Percentiles rank a stretch among this genome's conserved stretches.
phyloP scores from a whole-genome alignment of 2,329 filamentous ascomycete species.

The Sarocladium brachiariae region DNA sequence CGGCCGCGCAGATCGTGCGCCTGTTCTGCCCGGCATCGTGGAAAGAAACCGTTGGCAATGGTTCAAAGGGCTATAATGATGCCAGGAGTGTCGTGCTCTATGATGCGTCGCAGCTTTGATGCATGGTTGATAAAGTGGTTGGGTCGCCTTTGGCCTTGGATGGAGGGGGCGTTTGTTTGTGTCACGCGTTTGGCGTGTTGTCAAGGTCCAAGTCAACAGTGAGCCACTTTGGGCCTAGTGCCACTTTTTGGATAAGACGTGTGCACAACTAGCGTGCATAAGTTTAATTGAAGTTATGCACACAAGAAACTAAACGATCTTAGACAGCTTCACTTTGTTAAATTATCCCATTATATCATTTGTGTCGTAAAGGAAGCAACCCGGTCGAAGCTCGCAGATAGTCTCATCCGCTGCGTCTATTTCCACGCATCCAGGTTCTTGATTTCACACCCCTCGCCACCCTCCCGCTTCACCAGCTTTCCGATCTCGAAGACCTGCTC shows the following conservation, averaged over 20 bases:
- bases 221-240: constrained; percentile 3
- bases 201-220: constrained; percentile 8
- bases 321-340: no score
- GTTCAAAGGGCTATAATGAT: no score
- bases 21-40: constrained; percentile 44
- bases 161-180: constrained; percentile 20
- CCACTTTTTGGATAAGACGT: not conserved
- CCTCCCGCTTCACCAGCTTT: constrained; percentile 52
- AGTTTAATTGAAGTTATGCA: not conserved
- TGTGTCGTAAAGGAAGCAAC: not conserved
- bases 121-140: constrained; percentile 10
- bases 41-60: not conserved
- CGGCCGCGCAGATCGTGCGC: constrained; percentile 38
- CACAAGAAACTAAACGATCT: no score
- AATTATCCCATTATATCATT: not conserved
- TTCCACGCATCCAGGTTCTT: constrained; percentile 28
- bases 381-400: not conserved
- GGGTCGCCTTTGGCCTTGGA: not conserved
- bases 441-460: constrained; percentile 26
- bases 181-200: constrained; percentile 16
- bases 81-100: not conserved
- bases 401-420: not conserved
- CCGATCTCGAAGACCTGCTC: constrained; percentile 77
- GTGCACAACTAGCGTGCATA: not conserved
- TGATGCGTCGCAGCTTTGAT: not conserved